Percentiles rank a stretch among this genome's conserved stretches.
Evolutionary conservation across 2,329 filamentous ascomycete species (phyloP).

Genomic region (Verticillium zaregamsianum): DNA sequence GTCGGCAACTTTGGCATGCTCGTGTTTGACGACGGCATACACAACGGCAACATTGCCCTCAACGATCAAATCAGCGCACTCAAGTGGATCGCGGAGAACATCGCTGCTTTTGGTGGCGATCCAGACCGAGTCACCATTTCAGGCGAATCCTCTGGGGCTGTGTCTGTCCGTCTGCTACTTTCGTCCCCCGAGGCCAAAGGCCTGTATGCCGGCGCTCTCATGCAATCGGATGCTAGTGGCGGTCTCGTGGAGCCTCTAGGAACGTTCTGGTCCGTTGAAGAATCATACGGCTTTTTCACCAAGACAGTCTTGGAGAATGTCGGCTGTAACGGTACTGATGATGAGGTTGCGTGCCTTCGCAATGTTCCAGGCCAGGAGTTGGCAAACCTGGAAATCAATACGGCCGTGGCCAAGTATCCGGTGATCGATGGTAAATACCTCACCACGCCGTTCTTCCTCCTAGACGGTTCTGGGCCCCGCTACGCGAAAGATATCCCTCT

Average conservation of each 20-base stretch:
- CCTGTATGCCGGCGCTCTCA: slow-evolving; percentile 43
- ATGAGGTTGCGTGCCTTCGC: slow-evolving; percentile 50
- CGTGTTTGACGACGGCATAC: slow-evolving; percentile 41
- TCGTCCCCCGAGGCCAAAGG: slow-evolving; percentile 41
- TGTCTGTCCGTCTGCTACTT: slow-evolving; percentile 45
- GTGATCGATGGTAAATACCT: slow-evolving; percentile 57
- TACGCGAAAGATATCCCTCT: not conserved
- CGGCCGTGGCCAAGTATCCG: slow-evolving; percentile 36
- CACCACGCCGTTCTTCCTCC: slow-evolving; percentile 8
- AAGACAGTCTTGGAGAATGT: slow-evolving; percentile 45
- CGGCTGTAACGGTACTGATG: slow-evolving; percentile 45
- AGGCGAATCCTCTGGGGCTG: slow-evolving; percentile 50
- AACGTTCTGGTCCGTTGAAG: slow-evolving; percentile 51
- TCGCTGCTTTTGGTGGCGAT: slow-evolving; percentile 51
- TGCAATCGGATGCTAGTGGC: slow-evolving; percentile 32
- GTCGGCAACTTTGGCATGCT: slow-evolving; percentile 55
- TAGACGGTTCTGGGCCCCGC: not conserved
- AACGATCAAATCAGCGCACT: slow-evolving; percentile 44
- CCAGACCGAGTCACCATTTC: slow-evolving; percentile 52
- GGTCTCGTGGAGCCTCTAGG: slow-evolving; percentile 52
- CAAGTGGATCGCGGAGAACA: slow-evolving; percentile 47
- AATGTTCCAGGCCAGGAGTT: slow-evolving; percentile 37
- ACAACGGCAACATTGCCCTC: slow-evolving; percentile 45
- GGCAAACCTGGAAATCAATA: slow-evolving; percentile 27
- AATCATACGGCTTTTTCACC: slow-evolving; percentile 44